Base-by-base conservation (phyloP, 768 basidiomycete species). In the Pholiota microspora region DNA sequence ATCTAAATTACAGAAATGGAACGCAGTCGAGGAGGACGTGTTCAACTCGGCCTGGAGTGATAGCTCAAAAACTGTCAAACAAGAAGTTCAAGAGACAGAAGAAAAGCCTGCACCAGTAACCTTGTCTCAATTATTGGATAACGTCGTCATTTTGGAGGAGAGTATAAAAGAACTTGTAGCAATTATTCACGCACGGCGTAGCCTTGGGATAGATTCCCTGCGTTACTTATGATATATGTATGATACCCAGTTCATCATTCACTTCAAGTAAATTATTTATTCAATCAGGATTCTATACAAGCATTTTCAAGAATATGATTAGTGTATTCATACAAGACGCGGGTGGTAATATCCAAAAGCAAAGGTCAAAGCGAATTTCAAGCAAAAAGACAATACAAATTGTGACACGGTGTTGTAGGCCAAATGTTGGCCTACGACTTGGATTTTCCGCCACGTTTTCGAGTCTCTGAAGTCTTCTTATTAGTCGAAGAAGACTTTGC, bases 61-160 rank as follows among this genome's bases (percentile, higher is more conserved):
- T 54, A 62, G 66, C 27, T 36, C 54, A 15, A 32, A 58, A 16
- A 42, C 56, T 56, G 51, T 65, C 55, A 60, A 64, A 47, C 59
- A 70, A 27, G 67, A 72, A 7, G 70, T 71, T 2, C 69, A 70
- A n/a, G 65, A 66, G 48, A 57, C 32, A 65, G 70, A 35, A 65
- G 66, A 57, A 57, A 73, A 67, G 28, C 54, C 58, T 53, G 66
- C 12, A 67, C 70, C 69, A 16, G 79, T 95, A 24, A 92, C 89
- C 7, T 75, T 98, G 49, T 94, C 92, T 42, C 85, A 82, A 58
- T 68, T 98, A 52, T 73, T 98, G 67, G 96, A 98, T 67, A 98
- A 98, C 65, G 88, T 95, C 27, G 94, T 98, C 27, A 86, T 98
- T 35, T 67, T 98, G 58, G 96, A 98, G 70, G 96, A 98, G 70